phyloP scores from a whole-genome alignment of 225 moss, liverwort and hornwort genomes.

The Climacium dendroides region DNA sequence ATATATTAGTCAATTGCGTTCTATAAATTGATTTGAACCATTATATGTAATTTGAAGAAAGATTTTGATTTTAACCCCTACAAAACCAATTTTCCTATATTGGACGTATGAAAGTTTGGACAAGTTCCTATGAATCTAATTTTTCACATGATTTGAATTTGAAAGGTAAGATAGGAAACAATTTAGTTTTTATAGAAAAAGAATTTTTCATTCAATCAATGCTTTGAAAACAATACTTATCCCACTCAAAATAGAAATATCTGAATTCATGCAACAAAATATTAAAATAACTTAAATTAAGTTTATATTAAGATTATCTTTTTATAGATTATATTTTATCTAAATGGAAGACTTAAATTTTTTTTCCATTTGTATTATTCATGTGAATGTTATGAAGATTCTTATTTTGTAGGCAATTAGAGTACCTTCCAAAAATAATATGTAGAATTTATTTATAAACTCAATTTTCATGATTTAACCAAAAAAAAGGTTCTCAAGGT shows the following conservation, averaged over 20 bases:
- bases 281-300: too few species aligned
- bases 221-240: rapidly evolving
- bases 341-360: not conserved
- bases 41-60: not conserved
- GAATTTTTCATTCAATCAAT: rapidly evolving
- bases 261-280: rapidly evolving
- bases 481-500: too few species aligned
- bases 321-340: not conserved
- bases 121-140: rapidly evolving
- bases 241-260: not conserved
- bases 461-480: rapidly evolving
- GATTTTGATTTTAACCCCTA: too few species aligned
- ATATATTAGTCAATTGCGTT: rapidly evolving
- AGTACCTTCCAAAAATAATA: not conserved
- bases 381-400: not conserved
- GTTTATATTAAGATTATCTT: not conserved
- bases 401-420: rapidly evolving
- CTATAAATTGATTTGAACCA: rapidly evolving
- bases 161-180: rapidly evolving
- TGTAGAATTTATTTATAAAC: not conserved
- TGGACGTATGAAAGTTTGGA: rapidly evolving
- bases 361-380: not conserved
- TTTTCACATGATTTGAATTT: not conserved
- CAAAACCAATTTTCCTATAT: rapidly evolving
- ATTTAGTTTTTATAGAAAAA: not conserved